Evolutionary conservation across 805 yeast genomes (phyloP), one percentile per base, ranked within the genome.

Genomic region (Hanseniaspora taiwanica): DNA sequence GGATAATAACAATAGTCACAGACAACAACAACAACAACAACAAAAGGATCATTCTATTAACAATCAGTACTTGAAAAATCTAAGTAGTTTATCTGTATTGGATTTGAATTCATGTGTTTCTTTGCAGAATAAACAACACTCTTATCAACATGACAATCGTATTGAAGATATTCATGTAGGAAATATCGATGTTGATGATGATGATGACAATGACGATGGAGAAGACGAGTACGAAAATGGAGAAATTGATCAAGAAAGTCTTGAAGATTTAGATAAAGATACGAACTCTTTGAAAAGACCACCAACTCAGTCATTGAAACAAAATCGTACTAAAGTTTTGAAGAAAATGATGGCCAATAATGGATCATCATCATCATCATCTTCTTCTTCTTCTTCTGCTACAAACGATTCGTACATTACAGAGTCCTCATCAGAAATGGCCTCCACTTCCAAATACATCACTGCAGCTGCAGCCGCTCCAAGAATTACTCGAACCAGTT

Each of bases 381-480:
- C 25, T 23, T 7, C 7, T 7, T 23, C 25, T 23, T 7, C 7
- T 7, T 23, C 25, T 23, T 10, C 7, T 23, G 7, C 25, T 10
- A 23, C 7, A 7, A 23, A 10, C 10, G 25, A 7, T 23, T 23
- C 25, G 7, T 23, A 23, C 25, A 10, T 23, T 23, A 10, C 25
- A 7, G 10, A 7, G 9, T 23, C 25, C 10, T 10, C 7, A 27
- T 27, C 32, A 9, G 32, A 27, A 6, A 49, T 52, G 58, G 37
- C 21, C n/a, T 33, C 33, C 35, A 14, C 62, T 59, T 9, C 3
- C 17, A 33, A 33, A 21, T 65, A 64, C 43, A 54, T 78, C 35
- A 80, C 89, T 12, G 84, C 84, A 16, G 89, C 89, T 18, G 86
- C 86, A 10, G 85, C 84, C 20, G 83, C 89, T 25, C 91, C 91